Evolutionary conservation across 331 rosid genomes (phyloP).

Genomic region (Rhamnella rubrinervis): DNA sequence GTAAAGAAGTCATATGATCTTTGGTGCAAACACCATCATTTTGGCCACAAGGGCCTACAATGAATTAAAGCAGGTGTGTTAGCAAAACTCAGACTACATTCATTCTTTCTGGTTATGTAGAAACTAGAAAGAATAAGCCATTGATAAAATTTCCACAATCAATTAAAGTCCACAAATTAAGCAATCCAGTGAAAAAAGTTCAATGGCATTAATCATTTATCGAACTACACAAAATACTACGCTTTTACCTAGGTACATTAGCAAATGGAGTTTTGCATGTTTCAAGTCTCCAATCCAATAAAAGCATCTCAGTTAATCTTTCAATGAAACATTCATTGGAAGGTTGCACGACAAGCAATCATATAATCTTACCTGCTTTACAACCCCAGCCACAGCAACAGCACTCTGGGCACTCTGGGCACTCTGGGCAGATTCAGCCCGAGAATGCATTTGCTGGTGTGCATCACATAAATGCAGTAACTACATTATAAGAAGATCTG

Average conservation of each 20-base stretch:
- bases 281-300: no score
- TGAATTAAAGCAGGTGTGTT: conserved; percentile 22
- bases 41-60: conserved; percentile 89
- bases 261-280: no score
- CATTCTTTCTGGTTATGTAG: not conserved
- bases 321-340: no score
- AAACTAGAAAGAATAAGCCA: not conserved
- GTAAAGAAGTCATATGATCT: conserved; percentile 85
- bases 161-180: not conserved
- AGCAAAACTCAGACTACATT: not conserved
- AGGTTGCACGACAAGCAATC: no score
- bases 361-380: conserved; percentile 87
- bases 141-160: not conserved
- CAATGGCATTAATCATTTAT: not conserved
- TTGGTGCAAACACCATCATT: conserved; percentile 98
- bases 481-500: conserved; percentile 99
- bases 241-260: no score
- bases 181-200: not conserved
- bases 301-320: no score
- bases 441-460: conserved; percentile 96
- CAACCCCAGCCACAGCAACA: conserved; percentile 98
- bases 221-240: no score
- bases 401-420: conserved; percentile 99
- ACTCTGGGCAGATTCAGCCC: conserved; percentile 99
- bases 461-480: conserved; percentile 96